A percentile compares a stretch with the other conserved stretches of the same genome.
phyloP scores from a whole-genome alignment of 441 rosid species.

The Euphorbia schlechtendalii region DNA sequence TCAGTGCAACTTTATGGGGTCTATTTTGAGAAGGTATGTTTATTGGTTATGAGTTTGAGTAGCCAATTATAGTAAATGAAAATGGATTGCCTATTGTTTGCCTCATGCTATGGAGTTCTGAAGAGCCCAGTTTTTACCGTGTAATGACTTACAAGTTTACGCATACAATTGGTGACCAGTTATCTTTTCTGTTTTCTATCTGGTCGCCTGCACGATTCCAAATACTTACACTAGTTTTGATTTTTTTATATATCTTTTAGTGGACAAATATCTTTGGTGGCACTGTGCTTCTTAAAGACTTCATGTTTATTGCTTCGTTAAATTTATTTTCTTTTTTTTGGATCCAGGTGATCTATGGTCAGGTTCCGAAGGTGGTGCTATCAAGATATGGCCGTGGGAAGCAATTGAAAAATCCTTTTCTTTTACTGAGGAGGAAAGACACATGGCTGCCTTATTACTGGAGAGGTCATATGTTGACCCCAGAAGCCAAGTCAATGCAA shows the following conservation, averaged over 20 bases:
- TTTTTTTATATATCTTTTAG: background rate
- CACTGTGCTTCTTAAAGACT: background rate
- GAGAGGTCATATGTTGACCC: slow-evolving; percentile 93
- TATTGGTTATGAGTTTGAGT: too few species aligned
- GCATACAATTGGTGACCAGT: too few species aligned
- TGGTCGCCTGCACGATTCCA: too few species aligned
- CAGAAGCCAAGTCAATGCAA: slow-evolving; percentile 66
- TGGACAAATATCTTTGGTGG: background rate
- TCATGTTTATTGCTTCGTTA: background rate
- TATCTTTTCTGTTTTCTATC: too few species aligned
- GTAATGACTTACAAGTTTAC: too few species aligned
- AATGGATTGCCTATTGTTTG: too few species aligned
- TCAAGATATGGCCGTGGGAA: slow-evolving; percentile 97
- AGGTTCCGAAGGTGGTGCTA: slow-evolving; percentile 74
- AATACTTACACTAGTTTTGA: background rate
- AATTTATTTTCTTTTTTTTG: slow-evolving; percentile 6
- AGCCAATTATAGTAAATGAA: too few species aligned
- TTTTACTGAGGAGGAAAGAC: slow-evolving; percentile 69
- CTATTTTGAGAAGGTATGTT: too few species aligned
- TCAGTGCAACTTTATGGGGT: too few species aligned
- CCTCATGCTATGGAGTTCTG: too few species aligned
- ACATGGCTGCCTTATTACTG: slow-evolving; percentile 78
- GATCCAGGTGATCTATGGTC: slow-evolving; percentile 92
- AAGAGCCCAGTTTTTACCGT: too few species aligned
- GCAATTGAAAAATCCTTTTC: slow-evolving; percentile 78